A percentile compares a stretch with the other conserved stretches of the same genome.
Evolutionary conservation across 2,329 filamentous ascomycete species (phyloP).

Genomic region (Cordyceps farinosa): DNA sequence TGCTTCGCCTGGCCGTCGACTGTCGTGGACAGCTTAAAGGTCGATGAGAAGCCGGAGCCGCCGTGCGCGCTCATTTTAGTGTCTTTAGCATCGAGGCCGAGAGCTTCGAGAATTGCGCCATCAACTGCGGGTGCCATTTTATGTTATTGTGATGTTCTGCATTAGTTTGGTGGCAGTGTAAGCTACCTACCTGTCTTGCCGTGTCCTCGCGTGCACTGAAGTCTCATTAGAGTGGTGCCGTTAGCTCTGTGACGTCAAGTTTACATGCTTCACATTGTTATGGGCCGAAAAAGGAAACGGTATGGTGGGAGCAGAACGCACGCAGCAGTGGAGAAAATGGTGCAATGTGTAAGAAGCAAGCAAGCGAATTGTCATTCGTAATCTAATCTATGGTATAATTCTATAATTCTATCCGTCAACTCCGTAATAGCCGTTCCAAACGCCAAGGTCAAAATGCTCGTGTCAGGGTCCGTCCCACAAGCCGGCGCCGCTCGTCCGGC

Average conservation of each 20-base stretch:
- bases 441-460: background rate
- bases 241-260: constrained; percentile 3
- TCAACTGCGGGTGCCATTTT: constrained; percentile 52
- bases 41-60: constrained; percentile 65
- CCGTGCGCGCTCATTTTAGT: constrained; percentile 59
- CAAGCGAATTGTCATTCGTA: background rate
- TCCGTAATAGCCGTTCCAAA: constrained; percentile 14
- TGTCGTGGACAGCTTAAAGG: constrained; percentile 52
- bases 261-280: background rate
- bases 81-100: constrained; percentile 52
- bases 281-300: background rate
- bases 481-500: constrained; percentile 10
- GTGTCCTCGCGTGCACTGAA: background rate
- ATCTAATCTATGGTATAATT: constrained; percentile 13
- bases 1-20: constrained; percentile 46
- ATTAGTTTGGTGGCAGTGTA: background rate
- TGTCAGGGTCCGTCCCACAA: constrained; percentile 11
- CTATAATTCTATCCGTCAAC: constrained; percentile 12
- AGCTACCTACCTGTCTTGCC: background rate
- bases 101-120: constrained; percentile 56
- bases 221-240: background rate
- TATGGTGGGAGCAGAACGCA: too few relatives aligned
- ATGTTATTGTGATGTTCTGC: background rate
- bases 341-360: background rate
- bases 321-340: background rate